phyloP scores from a whole-genome alignment of 176 grass and related monocot genomes.

The Tuctoria greenei region DNA sequence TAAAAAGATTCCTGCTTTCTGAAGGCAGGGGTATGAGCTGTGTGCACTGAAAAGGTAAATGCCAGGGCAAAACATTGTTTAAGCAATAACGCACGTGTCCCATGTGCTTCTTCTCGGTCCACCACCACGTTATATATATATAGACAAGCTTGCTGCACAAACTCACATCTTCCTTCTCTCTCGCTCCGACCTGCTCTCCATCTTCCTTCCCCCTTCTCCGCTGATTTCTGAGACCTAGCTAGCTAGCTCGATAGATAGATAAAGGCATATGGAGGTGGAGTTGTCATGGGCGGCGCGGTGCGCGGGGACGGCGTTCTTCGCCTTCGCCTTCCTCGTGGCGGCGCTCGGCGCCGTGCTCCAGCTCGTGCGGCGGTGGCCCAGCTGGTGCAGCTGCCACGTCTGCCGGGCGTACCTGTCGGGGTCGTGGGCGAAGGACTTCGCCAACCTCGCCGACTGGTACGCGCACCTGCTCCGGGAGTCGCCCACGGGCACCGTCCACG shows the following conservation, averaged over 20 bases:
- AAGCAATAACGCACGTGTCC: slow-evolving; percentile 23
- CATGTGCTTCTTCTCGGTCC: slow-evolving; percentile 17
- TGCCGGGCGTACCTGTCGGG: slow-evolving; percentile 53
- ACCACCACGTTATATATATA: slow-evolving; percentile 29
- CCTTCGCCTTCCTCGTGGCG: slow-evolving; percentile 21
- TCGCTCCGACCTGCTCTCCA: neutral
- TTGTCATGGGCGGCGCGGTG: slow-evolving; percentile 18
- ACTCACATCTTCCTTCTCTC: too few species aligned
- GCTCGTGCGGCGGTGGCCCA: slow-evolving; percentile 20
- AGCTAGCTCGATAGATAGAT: too few species aligned
- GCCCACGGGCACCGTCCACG: slow-evolving; percentile 50
- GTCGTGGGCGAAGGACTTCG: slow-evolving; percentile 66
- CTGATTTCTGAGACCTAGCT: too few species aligned
- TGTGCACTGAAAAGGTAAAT: neutral
- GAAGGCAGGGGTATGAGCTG: too few species aligned
- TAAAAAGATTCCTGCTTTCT: too few species aligned
- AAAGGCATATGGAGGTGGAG: too few species aligned
- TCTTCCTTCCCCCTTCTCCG: neutral
- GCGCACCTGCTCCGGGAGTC: slow-evolving; percentile 61
- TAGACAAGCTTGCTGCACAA: too few species aligned
- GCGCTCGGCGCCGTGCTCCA: slow-evolving; percentile 33
- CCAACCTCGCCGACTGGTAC: slow-evolving; percentile 74
- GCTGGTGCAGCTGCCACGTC: slow-evolving; percentile 68
- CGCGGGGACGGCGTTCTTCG: slow-evolving; percentile 16
- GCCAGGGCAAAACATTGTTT: neutral